Conservation (phyloP, 306 rosid species). For the Vigna unguiculata region DNA sequence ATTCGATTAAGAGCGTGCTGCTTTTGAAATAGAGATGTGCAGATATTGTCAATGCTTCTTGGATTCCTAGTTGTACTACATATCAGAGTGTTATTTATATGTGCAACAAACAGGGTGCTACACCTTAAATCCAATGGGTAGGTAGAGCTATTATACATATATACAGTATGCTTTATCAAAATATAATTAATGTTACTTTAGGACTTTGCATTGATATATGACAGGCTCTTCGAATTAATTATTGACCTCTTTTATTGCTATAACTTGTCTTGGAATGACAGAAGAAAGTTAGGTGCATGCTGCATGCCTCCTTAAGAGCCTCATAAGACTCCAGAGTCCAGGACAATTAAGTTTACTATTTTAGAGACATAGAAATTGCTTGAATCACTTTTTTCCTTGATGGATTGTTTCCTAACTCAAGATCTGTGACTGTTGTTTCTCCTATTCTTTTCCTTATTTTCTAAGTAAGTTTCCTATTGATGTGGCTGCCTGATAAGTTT, state of each 20-base stretch:
- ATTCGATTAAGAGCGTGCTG: not conserved
- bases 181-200: not conserved
- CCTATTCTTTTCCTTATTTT: slow-evolving; percentile 32
- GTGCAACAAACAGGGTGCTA: not conserved
- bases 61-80: slow-evolving; percentile 13
- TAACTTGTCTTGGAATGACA: slow-evolving; percentile 31
- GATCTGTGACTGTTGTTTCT: slow-evolving; percentile 29
- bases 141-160: slow-evolving; percentile 20
- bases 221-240: slow-evolving; percentile 10
- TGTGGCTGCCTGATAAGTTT: slow-evolving; percentile 50
- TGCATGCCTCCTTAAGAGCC: slow-evolving; percentile 10
- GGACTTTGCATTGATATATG: slow-evolving; percentile 30
- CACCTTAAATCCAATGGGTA: slow-evolving; percentile 29
- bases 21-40: slow-evolving; percentile 22
- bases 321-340: slow-evolving; percentile 11
- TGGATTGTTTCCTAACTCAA: slow-evolving; percentile 43
- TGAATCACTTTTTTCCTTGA: slow-evolving; percentile 37
- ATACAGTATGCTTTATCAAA: slow-evolving; percentile 30
- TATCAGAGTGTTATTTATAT: slow-evolving; percentile 12
- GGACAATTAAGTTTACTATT: slow-evolving; percentile 18
- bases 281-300: slow-evolving; percentile 33
- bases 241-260: slow-evolving; percentile 28
- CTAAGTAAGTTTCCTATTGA: slow-evolving; percentile 42
- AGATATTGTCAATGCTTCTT: slow-evolving; percentile 10
- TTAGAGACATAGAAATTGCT: slow-evolving; percentile 35